phyloP scores from a whole-genome alignment of 192 early-diverging fungal species.

The Thamnidium elegans region DNA sequence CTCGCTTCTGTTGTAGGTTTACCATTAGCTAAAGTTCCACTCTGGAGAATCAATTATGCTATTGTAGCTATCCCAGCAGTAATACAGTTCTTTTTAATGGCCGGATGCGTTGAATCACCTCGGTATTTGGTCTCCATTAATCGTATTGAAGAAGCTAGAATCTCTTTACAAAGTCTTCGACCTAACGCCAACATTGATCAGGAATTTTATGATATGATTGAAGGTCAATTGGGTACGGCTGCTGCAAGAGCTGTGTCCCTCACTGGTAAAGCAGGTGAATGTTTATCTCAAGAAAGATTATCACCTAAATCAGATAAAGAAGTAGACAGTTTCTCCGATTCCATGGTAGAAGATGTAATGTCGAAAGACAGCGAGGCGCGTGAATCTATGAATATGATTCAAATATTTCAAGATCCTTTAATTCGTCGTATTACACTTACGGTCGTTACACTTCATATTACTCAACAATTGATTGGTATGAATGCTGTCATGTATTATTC shows the following conservation, averaged over 20 bases:
- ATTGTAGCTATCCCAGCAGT: slow-evolving; percentile 60
- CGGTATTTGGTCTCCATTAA: slow-evolving; percentile 66
- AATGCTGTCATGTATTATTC: slow-evolving; percentile 86
- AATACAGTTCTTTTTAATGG: slow-evolving; percentile 56
- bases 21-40: slow-evolving; percentile 53
- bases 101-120: slow-evolving; percentile 76
- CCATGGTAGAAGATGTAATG: not conserved
- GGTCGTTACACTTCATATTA: slow-evolving; percentile 63
- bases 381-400: slow-evolving; percentile 38
- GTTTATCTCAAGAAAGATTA: not conserved
- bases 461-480: slow-evolving; percentile 82
- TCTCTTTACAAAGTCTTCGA: slow-evolving; percentile 53
- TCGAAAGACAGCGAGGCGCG: slow-evolving; percentile 2
- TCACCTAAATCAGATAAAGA: not conserved
- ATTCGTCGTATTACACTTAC: slow-evolving; percentile 59
- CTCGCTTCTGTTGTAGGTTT: slow-evolving; percentile 65
- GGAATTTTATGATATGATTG: slow-evolving; percentile 65
- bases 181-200: slow-evolving; percentile 50
- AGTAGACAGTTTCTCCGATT: not conserved
- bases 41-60: slow-evolving; percentile 71
- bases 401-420: slow-evolving; percentile 57
- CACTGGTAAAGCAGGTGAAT: not conserved
- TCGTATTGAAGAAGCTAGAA: slow-evolving; percentile 56
- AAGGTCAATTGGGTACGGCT: slow-evolving; percentile 25
- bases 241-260: not conserved